These are phyloP conservation scores for Colletotrichum zoysiae DNA, from an alignment of 2,329 filamentous ascomycete species.

Conservation along the genomic window DNA sequence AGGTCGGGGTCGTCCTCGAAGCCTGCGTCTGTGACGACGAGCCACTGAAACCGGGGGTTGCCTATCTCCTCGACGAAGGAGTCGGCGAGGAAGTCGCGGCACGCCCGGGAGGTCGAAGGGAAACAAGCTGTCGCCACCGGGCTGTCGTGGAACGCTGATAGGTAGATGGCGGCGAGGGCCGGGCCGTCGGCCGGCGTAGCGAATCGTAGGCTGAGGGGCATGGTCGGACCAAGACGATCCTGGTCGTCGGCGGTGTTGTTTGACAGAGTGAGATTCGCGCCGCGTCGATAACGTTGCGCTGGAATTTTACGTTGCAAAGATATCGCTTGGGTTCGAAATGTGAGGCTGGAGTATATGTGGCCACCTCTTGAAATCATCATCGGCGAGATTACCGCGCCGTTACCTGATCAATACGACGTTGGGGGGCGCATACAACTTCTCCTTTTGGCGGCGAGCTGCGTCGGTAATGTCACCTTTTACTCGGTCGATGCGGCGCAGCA, in stretches of 20 bases:
- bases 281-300: not conserved
- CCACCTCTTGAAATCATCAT: no score
- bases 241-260: fast-evolving
- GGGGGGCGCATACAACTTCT: conserved; percentile 13
- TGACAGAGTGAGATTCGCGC: not conserved
- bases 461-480: not conserved
- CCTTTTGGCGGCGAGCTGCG: not conserved
- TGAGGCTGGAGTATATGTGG: not conserved
- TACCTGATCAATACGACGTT: not conserved
- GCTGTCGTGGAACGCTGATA: conserved; percentile 58
- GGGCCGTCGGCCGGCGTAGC: conserved; percentile 57
- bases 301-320: no score
- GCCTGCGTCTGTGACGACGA: conserved; percentile 55
- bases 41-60: conserved; percentile 53
- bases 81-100: conserved; percentile 52
- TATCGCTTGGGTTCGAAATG: not conserved
- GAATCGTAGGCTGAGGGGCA: conserved; percentile 51
- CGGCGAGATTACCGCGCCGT: fast-evolving
- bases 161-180: conserved; percentile 57
- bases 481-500: not conserved
- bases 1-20: conserved; percentile 38
- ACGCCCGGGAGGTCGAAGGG: conserved; percentile 45
- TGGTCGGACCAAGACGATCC: not conserved
- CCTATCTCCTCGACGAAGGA: conserved; percentile 54
- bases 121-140: conserved; percentile 55